Percentiles rank a stretch among this genome's conserved stretches.
These are phyloP conservation scores for Aureobasidium sp. DNA, from an alignment of 2,329 filamentous ascomycete species.

Conservation along the genomic window DNA sequence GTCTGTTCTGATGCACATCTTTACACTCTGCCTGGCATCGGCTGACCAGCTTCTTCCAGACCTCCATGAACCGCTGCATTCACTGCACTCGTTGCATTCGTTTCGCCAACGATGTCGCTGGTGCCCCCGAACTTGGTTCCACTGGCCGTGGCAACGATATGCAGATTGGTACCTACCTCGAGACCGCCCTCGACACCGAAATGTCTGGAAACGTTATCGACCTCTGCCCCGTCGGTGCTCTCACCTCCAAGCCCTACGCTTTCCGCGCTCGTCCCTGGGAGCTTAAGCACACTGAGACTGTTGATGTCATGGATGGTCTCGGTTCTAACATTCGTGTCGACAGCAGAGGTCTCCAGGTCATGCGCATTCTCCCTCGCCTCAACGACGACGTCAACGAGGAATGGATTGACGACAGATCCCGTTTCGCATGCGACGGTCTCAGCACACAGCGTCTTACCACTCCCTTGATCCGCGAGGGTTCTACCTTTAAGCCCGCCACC, in stretches of 20 bases:
- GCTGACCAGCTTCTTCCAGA: constrained; percentile 40
- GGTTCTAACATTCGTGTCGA: constrained; percentile 95
- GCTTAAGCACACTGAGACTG: constrained; percentile 88
- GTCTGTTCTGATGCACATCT: constrained; percentile 24
- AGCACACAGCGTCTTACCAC: constrained; percentile 95
- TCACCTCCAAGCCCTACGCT: constrained; percentile 95
- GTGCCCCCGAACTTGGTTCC: constrained; percentile 89
- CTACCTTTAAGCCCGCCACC: constrained; percentile 83
- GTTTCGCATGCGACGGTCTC: constrained; percentile 92
- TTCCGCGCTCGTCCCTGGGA: constrained; percentile 98
- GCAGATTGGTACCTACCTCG: constrained; percentile 96
- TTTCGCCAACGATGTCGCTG: constrained; percentile 95
- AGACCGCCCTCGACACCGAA: constrained; percentile 88
- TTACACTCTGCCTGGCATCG: not conserved
- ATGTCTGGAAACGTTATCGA: constrained; percentile 97
- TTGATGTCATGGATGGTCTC: constrained; percentile 87
- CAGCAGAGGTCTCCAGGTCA: constrained; percentile 87
- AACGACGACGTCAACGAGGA: constrained; percentile 99
- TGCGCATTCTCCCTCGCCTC: constrained; percentile 84
- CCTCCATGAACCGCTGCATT: constrained; percentile 99
- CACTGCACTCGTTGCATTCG: constrained; percentile 97
- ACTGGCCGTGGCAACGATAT: constrained; percentile 93
- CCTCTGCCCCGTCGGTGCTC: constrained; percentile 91
- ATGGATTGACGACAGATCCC: constrained; percentile 98
- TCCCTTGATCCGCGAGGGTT: constrained; percentile 78